These are phyloP conservation scores for Houttuynia cordata DNA, from an alignment of 164 flowering plant species.

Conservation along the genomic window DNA sequence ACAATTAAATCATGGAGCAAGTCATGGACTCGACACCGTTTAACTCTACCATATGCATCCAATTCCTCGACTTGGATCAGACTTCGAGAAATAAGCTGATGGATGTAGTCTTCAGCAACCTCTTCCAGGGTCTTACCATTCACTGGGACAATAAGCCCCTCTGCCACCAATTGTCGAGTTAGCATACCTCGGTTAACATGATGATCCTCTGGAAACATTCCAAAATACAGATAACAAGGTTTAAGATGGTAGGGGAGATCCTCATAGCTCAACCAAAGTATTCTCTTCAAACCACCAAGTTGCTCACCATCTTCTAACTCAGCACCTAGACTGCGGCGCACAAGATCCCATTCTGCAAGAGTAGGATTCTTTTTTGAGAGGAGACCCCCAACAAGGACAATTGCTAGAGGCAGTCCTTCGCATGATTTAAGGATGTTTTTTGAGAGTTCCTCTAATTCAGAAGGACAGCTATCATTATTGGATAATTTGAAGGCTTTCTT, in stretches of 20 bases:
- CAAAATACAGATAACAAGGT: constrained; percentile 14
- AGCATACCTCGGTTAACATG: constrained; percentile 6
- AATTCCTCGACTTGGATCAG: constrained; percentile 4
- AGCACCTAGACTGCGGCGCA: constrained; percentile 3
- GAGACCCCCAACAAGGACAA: constrained; percentile 10
- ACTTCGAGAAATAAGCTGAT: constrained; percentile 2
- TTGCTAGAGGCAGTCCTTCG: constrained; percentile 17
- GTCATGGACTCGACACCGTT: constrained; percentile 7
- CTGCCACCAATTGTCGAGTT: constrained; percentile 13
- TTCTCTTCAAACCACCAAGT: constrained; percentile 1
- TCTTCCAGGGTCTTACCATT: background rate
- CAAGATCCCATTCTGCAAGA: constrained; percentile 8
- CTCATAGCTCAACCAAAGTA: constrained; percentile 5
- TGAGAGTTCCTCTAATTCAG: constrained; percentile 1
- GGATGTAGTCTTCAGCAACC: constrained; percentile 5
- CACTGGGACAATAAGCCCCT: constrained; percentile 10
- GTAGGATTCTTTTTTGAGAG: constrained; percentile 1
- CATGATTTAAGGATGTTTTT: constrained; percentile 9
- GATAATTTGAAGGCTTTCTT: constrained; percentile 1
- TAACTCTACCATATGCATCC: background rate
- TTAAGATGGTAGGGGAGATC: constrained; percentile 10
- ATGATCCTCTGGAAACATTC: constrained; percentile 14
- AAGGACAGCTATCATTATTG: background rate
- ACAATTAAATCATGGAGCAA: constrained; percentile 8
- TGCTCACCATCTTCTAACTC: constrained; percentile 1